Percentiles rank a stretch among this genome's conserved stretches.
phyloP scores from a whole-genome alignment of 495 filamentous ascomycete genomes.

The Lentithecium fluviatile region DNA sequence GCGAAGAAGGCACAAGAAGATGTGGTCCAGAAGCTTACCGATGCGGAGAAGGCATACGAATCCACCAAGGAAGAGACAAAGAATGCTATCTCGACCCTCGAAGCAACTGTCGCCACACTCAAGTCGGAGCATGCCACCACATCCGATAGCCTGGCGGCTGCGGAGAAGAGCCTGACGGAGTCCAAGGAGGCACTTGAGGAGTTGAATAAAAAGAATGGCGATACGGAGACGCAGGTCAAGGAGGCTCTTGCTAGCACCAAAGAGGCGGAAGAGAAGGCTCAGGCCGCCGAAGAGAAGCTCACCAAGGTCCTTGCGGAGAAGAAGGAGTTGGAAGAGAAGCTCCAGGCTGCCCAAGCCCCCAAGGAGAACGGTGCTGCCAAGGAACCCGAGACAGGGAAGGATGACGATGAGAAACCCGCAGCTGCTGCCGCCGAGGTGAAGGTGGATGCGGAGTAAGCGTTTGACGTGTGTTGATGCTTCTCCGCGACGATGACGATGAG shows the following conservation, averaged over 20 bases:
- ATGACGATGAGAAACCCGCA: slow-evolving; percentile 1
- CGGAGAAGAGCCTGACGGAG: background rate
- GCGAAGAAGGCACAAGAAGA: slow-evolving; percentile 11
- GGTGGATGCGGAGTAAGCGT: too few species aligned
- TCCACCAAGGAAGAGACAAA: slow-evolving; percentile 42
- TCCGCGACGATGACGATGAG: background rate
- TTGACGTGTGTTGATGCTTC: too few species aligned
- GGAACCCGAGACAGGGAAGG: background rate
- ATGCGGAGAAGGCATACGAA: slow-evolving; percentile 47
- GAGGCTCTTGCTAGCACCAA: background rate
- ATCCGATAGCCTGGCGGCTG: background rate
- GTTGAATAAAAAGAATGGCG: background rate
- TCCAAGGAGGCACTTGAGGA: background rate
- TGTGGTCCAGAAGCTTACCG: slow-evolving; percentile 26
- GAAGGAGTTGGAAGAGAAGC: background rate
- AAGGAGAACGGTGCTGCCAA: slow-evolving; percentile 3
- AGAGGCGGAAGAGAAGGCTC: slow-evolving; percentile 2
- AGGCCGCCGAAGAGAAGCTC: slow-evolving; percentile 1
- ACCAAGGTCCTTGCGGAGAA: background rate
- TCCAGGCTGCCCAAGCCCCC: background rate
- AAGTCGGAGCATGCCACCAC: background rate
- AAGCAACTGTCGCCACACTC: background rate
- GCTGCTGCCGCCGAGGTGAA: background rate
- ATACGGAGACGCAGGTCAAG: slow-evolving; percentile 40
- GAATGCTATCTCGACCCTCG: background rate